Evolutionary conservation across 1,284 basidiomycete species (phyloP).

Genomic region (Tremellales sp.): DNA sequence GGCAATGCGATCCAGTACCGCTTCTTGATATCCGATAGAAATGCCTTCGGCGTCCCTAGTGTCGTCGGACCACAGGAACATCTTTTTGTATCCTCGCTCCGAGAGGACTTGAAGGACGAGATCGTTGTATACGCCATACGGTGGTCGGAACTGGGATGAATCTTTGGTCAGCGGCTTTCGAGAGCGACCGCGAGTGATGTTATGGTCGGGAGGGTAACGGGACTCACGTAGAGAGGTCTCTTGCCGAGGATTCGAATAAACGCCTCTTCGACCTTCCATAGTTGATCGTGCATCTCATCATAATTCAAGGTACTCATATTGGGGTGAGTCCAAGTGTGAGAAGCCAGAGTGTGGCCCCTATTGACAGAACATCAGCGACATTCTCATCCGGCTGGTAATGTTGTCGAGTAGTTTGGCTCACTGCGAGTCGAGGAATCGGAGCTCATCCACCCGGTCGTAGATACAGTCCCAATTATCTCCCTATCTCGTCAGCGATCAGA

Average conservation of each 20-base stretch:
- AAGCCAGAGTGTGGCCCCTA: constrained; percentile 55
- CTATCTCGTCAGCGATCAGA: constrained; percentile 6
- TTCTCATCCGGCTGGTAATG: neutral
- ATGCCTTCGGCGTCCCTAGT: constrained; percentile 36
- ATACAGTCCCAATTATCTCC: constrained; percentile 52
- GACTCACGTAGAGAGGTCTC: constrained; percentile 53
- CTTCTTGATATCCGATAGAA: constrained; percentile 23
- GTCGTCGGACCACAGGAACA: constrained; percentile 46
- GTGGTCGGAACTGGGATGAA: constrained; percentile 34
- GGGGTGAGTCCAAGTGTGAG: constrained; percentile 57
- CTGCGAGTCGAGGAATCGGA: constrained; percentile 27
- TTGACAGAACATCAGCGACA: constrained; percentile 37
- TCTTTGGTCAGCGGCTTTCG: too few species aligned
- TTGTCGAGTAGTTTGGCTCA: constrained; percentile 15
- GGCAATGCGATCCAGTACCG: constrained; percentile 24
- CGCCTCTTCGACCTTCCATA: constrained; percentile 54
- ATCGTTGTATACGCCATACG: constrained; percentile 56
- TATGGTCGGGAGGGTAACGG: neutral
- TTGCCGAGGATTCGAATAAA: constrained; percentile 54
- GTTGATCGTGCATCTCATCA: constrained; percentile 45
- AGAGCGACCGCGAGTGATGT: too few species aligned
- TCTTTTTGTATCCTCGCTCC: constrained; percentile 49
- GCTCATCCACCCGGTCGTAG: constrained; percentile 48
- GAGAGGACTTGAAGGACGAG: constrained; percentile 51
- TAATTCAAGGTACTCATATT: constrained; percentile 51